Evolutionary conservation across 345 rosid genomes (phyloP).

Genomic region (Euclidium syriacum): DNA sequence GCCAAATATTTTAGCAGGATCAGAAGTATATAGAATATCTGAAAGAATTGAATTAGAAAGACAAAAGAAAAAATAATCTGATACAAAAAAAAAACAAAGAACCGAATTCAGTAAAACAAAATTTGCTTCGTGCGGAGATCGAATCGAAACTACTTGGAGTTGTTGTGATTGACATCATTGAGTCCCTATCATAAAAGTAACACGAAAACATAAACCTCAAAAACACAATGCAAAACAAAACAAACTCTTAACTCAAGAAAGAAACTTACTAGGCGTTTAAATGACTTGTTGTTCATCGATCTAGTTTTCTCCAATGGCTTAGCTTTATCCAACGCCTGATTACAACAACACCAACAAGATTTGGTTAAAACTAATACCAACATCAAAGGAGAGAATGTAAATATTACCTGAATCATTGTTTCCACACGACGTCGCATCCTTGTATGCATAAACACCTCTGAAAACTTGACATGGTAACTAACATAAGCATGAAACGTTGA

Average conservation of each 20-base stretch:
- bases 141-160: constrained; percentile 32
- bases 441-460: constrained; percentile 97
- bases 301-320: constrained; percentile 48
- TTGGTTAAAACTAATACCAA: not conserved
- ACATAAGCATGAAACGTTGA: constrained; percentile 95
- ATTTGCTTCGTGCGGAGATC: constrained; percentile 14
- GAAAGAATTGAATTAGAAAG: constrained; percentile 15
- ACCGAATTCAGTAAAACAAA: constrained; percentile 9
- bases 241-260: not conserved
- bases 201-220: not conserved
- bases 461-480: constrained; percentile 94
- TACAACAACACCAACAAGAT: not conserved
- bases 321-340: constrained; percentile 60
- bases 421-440: constrained; percentile 94
- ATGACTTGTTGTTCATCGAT: constrained; percentile 47
- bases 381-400: not conserved
- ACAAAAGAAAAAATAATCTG: not conserved
- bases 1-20: constrained; percentile 1
- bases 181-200: constrained; percentile 31
- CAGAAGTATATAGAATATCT: not conserved
- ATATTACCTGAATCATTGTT: constrained; percentile 73
- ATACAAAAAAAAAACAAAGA: not conserved
- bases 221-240: not conserved
- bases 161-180: constrained; percentile 37
- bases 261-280: constrained; percentile 55